Conservation (phyloP, 257 asterid genomes). For the Nicotiana noctiflora region DNA sequence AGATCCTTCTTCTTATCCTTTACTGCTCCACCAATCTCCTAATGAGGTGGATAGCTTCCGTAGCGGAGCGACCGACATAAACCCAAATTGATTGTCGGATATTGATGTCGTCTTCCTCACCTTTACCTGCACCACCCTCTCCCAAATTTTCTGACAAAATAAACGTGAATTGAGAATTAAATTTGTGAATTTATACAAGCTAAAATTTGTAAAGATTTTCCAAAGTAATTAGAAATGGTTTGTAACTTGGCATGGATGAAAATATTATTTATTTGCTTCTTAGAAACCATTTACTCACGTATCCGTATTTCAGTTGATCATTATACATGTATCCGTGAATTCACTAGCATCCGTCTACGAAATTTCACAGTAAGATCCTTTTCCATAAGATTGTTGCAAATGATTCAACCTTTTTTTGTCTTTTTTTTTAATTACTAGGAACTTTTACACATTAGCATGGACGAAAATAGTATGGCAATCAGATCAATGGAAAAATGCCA, state of each 20-base stretch:
- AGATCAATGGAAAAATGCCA: neutral
- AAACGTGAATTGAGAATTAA: neutral
- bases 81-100: too few species aligned
- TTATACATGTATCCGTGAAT: neutral
- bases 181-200: neutral
- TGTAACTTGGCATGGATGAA: neutral
- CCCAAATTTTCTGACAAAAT: neutral
- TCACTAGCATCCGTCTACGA: neutral
- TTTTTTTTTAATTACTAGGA: neutral
- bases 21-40: too few species aligned
- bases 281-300: neutral
- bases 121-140: too few species aligned
- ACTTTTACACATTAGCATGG: neutral
- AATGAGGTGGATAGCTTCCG: too few species aligned
- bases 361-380: neutral
- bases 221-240: neutral
- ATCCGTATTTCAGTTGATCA: neutral
- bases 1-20: too few species aligned
- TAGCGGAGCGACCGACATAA: too few species aligned
- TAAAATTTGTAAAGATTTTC: neutral
- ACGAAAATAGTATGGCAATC: neutral
- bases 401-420: neutral
- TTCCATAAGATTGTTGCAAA: neutral
- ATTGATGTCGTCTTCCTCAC: too few species aligned
- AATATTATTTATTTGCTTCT: neutral